A percentile compares a stretch with the other conserved stretches of the same genome.
These are phyloP conservation scores for Colletotrichum limetticola DNA, from an alignment of 2,329 filamentous ascomycete species.

Conservation along the genomic window DNA sequence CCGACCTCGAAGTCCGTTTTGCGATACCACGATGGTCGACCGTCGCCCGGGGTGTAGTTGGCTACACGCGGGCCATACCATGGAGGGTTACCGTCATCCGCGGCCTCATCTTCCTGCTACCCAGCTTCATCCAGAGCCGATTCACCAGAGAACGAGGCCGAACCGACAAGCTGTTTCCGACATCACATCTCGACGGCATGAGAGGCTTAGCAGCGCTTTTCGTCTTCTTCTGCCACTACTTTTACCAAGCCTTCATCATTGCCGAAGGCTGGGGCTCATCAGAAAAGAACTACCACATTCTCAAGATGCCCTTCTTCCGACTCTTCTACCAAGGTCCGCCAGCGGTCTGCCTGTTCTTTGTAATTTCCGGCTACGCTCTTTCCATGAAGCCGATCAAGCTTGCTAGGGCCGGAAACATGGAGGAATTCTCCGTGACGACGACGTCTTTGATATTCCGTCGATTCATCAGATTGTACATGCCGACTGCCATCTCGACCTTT, in stretches of 20 bases:
- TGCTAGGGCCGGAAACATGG: slow-evolving; percentile 48
- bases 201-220: slow-evolving; percentile 65
- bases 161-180: slow-evolving; percentile 58
- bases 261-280: slow-evolving; percentile 60
- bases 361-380: slow-evolving; percentile 71
- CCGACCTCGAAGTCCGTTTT: slow-evolving; percentile 50
- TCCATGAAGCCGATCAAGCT: slow-evolving; percentile 64
- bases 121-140: slow-evolving; percentile 62
- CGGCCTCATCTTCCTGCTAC: slow-evolving; percentile 57
- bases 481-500: slow-evolving; percentile 61
- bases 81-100: slow-evolving; percentile 52
- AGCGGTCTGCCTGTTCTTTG: slow-evolving; percentile 70
- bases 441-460: slow-evolving; percentile 63
- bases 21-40: slow-evolving; percentile 45
- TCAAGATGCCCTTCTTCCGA: slow-evolving; percentile 65
- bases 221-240: slow-evolving; percentile 68
- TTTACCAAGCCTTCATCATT: slow-evolving; percentile 63
- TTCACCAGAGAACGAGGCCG: slow-evolving; percentile 53
- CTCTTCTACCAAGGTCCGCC: slow-evolving; percentile 66
- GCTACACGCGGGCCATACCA: slow-evolving; percentile 45
- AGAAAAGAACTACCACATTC: slow-evolving; percentile 55
- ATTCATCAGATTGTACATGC: slow-evolving; percentile 62
- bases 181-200: slow-evolving; percentile 68
- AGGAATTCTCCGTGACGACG: slow-evolving; percentile 56
- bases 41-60: slow-evolving; percentile 42